Base-by-base conservation (phyloP, 352 stramenopile species). In the Globisporangium viniferum region DNA sequence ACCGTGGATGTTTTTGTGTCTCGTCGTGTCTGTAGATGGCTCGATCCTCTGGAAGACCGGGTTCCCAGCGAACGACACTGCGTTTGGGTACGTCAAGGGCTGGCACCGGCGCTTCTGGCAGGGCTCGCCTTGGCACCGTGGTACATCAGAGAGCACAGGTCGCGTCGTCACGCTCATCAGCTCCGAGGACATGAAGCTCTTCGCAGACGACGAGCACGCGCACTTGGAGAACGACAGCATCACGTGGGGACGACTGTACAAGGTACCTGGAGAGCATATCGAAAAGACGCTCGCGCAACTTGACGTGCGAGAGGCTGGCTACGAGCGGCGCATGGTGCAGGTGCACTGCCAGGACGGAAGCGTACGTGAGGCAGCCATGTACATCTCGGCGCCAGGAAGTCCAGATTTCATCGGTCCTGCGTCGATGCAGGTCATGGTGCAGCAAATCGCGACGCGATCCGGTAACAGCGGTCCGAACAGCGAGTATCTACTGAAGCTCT, bases 31-130 rank as follows among this genome's bases (percentile, higher is more conserved):
- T 62, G 14, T 18, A 72, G 67, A 77, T 36, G 71, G 71, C 27
- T 77, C 71, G 39, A 77, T 77, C 53, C 48, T 77, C 18, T 78
- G 73, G 73, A 76, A 76, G 67, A 74, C 70, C 12, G 71, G 75
- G 15, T 78, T 78, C 62, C 70, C 73, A 10, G 61, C 66, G 18
- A 59, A 78, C 29, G 70, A 76, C 44, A 74, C 73, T 22, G 55
- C 54, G 29, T 78, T 76, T 60, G 77, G 74, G 20, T 80, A 90
- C 76, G 88, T 95, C 20, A 74, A 92, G 35, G 90, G 90, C 69
- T 97, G 79, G 76, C 84, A 93, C 69, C 86, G 90, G 27, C 87
- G 90, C 63, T 97, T 97, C 75, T 97, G 89, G 89, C 90, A 97
- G 69, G 88, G 90, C 64, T 95, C 85, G 49, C 86, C 90, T 0